A percentile compares a stretch with the other conserved stretches of the same genome.
Conservation (phyloP, 371 early-diverging fungal genomes). For the Sporodiniella umbellata region DNA sequence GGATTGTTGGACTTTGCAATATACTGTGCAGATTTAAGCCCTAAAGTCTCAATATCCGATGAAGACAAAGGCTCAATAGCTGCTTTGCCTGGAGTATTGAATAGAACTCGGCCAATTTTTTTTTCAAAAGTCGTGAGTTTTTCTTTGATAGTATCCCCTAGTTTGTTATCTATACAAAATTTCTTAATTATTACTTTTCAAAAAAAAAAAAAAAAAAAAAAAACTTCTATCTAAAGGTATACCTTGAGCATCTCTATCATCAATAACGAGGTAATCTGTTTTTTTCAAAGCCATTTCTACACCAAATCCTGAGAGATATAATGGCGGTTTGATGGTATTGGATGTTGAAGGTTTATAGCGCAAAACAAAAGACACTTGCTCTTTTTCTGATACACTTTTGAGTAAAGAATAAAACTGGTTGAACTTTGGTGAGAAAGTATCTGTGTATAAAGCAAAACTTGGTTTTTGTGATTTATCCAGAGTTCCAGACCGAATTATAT, state of each 20-base stretch:
- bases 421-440: slow-evolving; percentile 44
- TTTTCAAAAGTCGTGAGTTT: slow-evolving; percentile 26
- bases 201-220: too few relatives aligned
- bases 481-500: slow-evolving; percentile 6
- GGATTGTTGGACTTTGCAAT: slow-evolving; percentile 58
- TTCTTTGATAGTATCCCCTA: slow-evolving; percentile 13
- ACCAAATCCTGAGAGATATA: slow-evolving; percentile 84
- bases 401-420: slow-evolving; percentile 35
- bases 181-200: neutral
- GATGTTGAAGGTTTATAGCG: slow-evolving; percentile 50
- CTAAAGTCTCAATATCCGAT: slow-evolving; percentile 61
- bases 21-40: slow-evolving; percentile 66
- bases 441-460: slow-evolving; percentile 52
- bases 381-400: slow-evolving; percentile 21
- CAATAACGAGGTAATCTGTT: slow-evolving; percentile 92
- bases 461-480: neutral
- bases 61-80: slow-evolving; percentile 60
- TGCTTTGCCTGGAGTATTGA: slow-evolving; percentile 36
- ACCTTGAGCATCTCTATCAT: slow-evolving; percentile 70
- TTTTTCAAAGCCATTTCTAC: slow-evolving; percentile 90
- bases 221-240: neutral
- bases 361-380: slow-evolving; percentile 40
- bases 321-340: slow-evolving; percentile 8
- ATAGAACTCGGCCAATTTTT: slow-evolving; percentile 28
- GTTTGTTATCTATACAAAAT: neutral